phyloP scores from a whole-genome alignment of 2,329 filamentous ascomycete species.

The Fusarium mangiferae region DNA sequence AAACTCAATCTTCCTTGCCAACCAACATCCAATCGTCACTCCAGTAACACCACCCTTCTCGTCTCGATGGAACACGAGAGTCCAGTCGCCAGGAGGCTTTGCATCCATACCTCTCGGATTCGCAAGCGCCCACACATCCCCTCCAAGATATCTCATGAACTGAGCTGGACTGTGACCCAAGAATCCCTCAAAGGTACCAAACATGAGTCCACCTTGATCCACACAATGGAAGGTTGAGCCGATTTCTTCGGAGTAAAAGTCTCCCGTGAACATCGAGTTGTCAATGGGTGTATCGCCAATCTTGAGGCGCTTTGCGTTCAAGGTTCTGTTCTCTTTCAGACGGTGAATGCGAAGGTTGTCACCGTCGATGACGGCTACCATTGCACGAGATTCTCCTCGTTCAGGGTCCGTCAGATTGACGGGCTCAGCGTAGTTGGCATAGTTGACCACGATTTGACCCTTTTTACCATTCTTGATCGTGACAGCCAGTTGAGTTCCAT shows the following conservation, averaged over 20 bases:
- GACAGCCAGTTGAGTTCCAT: constrained; percentile 22
- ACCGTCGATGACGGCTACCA: constrained; percentile 8
- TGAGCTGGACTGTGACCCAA: constrained; percentile 23
- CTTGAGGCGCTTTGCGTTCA: constrained; percentile 12
- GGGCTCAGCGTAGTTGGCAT: constrained; percentile 28
- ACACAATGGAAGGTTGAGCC: constrained; percentile 22
- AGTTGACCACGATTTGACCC: constrained; percentile 13
- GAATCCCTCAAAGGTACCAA: constrained; percentile 27
- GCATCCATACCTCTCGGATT: constrained; percentile 32
- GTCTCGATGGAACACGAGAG: constrained; percentile 13
- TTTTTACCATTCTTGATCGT: constrained; percentile 10
- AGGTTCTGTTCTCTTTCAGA: constrained; percentile 21
- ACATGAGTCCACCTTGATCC: constrained; percentile 23
- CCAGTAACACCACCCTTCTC: not conserved
- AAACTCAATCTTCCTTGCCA: constrained; percentile 23
- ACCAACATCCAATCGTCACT: constrained; percentile 22
- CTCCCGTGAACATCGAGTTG: constrained; percentile 1
- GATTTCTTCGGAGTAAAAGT: constrained; percentile 29
- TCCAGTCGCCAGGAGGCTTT: constrained; percentile 32
- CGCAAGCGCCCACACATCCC: constrained; percentile 20
- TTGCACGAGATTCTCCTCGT: constrained; percentile 11
- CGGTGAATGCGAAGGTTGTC: constrained; percentile 21
- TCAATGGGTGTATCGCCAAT: not conserved
- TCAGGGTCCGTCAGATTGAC: constrained; percentile 19
- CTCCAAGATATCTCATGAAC: constrained; percentile 23